Evolutionary conservation across 257 asterid genomes (phyloP).

Genomic region (Hygrophila difformis): DNA sequence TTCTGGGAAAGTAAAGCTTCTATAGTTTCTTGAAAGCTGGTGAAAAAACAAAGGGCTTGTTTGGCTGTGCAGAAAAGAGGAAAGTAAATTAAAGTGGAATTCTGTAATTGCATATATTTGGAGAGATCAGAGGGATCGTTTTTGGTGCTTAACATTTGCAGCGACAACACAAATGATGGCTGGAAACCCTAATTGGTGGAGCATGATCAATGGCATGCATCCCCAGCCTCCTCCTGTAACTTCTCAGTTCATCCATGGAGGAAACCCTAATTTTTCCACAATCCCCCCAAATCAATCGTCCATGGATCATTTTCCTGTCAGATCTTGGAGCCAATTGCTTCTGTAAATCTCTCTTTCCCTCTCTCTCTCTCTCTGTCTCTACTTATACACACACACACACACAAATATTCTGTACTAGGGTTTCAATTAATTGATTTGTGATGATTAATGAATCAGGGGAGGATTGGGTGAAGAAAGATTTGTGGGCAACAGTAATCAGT

Average conservation of each 20-base stretch:
- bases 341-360: constrained; percentile 32
- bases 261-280: constrained; percentile 17
- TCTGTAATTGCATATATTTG: background rate
- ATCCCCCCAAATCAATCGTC: constrained; percentile 8
- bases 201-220: constrained; percentile 59
- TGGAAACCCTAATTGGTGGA: constrained; percentile 98
- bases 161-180: constrained; percentile 71
- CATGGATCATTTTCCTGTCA: constrained; percentile 48
- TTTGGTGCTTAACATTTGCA: constrained; percentile 2
- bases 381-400: too few relatives aligned
- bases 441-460: constrained; percentile 26
- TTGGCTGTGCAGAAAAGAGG: too few relatives aligned
- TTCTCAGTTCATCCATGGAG: constrained; percentile 26
- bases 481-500: constrained; percentile 26
- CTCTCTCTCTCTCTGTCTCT: constrained; percentile 14
- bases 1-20: too few relatives aligned
- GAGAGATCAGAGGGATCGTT: constrained; percentile 11
- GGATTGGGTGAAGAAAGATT: constrained; percentile 34
- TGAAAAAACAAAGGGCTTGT: too few relatives aligned
- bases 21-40: too few relatives aligned
- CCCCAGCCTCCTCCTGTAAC: constrained; percentile 22
- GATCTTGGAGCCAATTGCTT: constrained; percentile 70
- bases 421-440: too few relatives aligned
- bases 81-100: too few relatives aligned
- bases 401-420: too few relatives aligned